These are phyloP conservation scores for Fusarium guadeloupense DNA, from an alignment of 2,329 filamentous ascomycete genomes.

Conservation along the genomic window DNA sequence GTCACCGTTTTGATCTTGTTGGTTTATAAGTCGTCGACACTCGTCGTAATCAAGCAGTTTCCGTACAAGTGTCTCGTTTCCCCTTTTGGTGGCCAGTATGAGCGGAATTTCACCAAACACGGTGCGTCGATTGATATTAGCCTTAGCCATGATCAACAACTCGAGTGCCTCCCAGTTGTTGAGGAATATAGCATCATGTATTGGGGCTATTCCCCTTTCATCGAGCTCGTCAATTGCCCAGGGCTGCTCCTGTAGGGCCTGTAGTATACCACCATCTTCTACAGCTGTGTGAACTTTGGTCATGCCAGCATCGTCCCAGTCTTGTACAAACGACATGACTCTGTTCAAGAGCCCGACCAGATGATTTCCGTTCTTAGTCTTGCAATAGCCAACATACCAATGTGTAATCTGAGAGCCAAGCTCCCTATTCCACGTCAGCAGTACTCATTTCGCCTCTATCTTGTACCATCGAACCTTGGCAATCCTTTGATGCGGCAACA, in stretches of 20 bases:
- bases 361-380: neutral
- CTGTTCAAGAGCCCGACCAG: neutral
- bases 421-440: neutral
- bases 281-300: slow-evolving; percentile 2
- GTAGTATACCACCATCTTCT: neutral
- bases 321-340: neutral
- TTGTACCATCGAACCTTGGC: neutral
- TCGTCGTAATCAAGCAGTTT: neutral
- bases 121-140: neutral
- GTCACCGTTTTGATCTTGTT: rapidly evolving
- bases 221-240: slow-evolving; percentile 6
- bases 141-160: neutral
- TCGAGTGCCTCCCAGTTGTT: neutral
- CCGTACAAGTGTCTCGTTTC: rapidly evolving
- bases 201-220: rapidly evolving
- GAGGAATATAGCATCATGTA: rapidly evolving
- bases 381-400: neutral
- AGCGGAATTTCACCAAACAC: rapidly evolving
- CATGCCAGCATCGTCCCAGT: rapidly evolving
- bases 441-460: rapidly evolving
- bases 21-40: neutral
- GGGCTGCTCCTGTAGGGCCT: neutral
- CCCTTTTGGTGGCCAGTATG: rapidly evolving
- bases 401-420: rapidly evolving
- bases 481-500: slow-evolving; percentile 21